Evolutionary conservation across 2,329 filamentous ascomycete species (phyloP).

Genomic region (Monosporascus sp.): DNA sequence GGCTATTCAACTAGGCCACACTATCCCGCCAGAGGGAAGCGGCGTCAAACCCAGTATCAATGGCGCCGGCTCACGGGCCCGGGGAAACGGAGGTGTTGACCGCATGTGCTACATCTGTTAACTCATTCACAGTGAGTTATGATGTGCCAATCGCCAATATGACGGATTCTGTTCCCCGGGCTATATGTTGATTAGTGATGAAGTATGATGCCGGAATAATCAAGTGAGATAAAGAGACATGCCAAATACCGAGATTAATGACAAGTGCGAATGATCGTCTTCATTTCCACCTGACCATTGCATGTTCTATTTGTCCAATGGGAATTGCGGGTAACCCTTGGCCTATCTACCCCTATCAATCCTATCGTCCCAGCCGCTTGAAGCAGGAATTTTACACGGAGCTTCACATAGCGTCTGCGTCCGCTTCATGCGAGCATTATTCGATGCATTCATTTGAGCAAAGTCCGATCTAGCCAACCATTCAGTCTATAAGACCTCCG

Average conservation of each 20-base stretch:
- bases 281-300: too few relatives aligned
- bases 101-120: constrained; percentile 31
- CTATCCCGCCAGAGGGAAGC: constrained; percentile 28
- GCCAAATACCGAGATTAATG: constrained; percentile 4
- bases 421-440: too few relatives aligned
- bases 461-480: too few relatives aligned
- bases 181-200: neutral
- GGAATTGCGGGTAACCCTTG: too few relatives aligned
- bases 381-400: too few relatives aligned
- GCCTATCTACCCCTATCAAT: too few relatives aligned
- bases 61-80: constrained; percentile 44
- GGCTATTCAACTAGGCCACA: constrained; percentile 37
- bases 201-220: neutral
- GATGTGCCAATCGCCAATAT: constrained; percentile 33
- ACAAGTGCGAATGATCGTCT: too few relatives aligned
- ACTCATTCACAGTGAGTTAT: constrained; percentile 46
- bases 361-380: too few relatives aligned
- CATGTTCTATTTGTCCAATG: too few relatives aligned
- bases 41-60: constrained; percentile 46
- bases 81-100: constrained; percentile 37
- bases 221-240: neutral
- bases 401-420: too few relatives aligned
- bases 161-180: neutral
- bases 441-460: too few relatives aligned
- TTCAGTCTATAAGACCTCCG: too few relatives aligned